These are phyloP conservation scores for Penicillium sp. DNA, from an alignment of 2,329 filamentous ascomycete genomes.

Conservation along the genomic window DNA sequence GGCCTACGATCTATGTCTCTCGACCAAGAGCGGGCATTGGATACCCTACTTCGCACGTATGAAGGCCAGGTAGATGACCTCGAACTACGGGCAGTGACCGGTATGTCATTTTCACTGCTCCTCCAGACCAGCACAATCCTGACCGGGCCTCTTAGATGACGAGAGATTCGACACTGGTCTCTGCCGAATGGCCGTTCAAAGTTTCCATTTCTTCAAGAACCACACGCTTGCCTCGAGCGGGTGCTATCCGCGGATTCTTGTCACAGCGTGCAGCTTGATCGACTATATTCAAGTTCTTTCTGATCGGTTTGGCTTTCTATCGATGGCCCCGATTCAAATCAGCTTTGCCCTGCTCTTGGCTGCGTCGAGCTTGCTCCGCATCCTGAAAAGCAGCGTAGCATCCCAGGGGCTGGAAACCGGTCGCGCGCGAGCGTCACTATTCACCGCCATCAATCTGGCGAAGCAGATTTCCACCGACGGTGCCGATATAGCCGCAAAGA, in stretches of 20 bases:
- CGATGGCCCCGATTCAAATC: constrained; percentile 35
- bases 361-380: constrained; percentile 39
- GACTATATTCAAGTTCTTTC: constrained; percentile 33
- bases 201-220: constrained; percentile 43
- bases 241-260: constrained; percentile 33
- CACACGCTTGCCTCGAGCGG: constrained; percentile 32
- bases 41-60: constrained; percentile 42
- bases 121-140: neutral
- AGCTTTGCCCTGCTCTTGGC: constrained; percentile 38
- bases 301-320: constrained; percentile 25
- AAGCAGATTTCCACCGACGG: constrained; percentile 45
- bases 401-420: constrained; percentile 38
- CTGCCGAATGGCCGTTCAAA: constrained; percentile 40
- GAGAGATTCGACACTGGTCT: constrained; percentile 36
- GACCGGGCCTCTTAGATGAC: constrained; percentile 30
- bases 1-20: constrained; percentile 43
- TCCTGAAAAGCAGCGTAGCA: constrained; percentile 42
- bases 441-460: constrained; percentile 43
- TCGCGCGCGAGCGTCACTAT: constrained; percentile 40
- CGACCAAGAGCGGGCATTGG: constrained; percentile 45
- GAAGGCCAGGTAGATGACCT: constrained; percentile 44
- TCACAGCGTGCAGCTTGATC: constrained; percentile 38
- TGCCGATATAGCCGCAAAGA: constrained; percentile 41
- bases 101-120: constrained; percentile 23
- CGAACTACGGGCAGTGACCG: constrained; percentile 37